Evolutionary conservation across 768 basidiomycete genomes (phyloP).

Genomic region (Antrodiella citrinella): DNA sequence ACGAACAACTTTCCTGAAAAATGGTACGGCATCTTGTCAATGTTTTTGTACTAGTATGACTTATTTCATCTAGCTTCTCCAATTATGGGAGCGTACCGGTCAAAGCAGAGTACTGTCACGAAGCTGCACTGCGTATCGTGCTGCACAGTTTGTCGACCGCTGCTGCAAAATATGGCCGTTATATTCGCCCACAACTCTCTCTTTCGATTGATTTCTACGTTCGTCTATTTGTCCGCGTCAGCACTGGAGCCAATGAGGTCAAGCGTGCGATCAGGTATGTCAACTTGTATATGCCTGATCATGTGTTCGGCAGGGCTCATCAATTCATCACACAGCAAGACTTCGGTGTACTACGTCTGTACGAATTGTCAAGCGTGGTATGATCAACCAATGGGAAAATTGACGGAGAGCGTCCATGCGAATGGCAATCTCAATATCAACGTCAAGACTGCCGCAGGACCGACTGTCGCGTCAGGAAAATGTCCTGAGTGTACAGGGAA

Average conservation of each 20-base stretch:
- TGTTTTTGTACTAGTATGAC: too few relatives aligned
- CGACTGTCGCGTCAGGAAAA: constrained; percentile 44
- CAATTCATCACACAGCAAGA: constrained; percentile 51
- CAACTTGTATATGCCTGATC: neutral
- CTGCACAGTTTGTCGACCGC: constrained; percentile 79
- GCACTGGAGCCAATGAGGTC: constrained; percentile 68
- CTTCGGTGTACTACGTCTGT: constrained; percentile 80
- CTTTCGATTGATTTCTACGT: constrained; percentile 98
- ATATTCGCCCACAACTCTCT: constrained; percentile 81
- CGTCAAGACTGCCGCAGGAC: constrained; percentile 70
- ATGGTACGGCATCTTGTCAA: too few relatives aligned
- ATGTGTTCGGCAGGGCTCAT: neutral
- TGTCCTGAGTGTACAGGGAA: constrained; percentile 79
- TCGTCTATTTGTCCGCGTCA: constrained; percentile 79
- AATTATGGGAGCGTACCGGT: constrained; percentile 91
- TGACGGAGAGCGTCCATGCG: constrained; percentile 51
- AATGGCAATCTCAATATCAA: constrained; percentile 50
- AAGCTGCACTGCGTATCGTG: constrained; percentile 89
- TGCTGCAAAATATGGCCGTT: constrained; percentile 87
- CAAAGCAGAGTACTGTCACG: constrained; percentile 93
- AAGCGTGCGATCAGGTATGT: constrained; percentile 75
- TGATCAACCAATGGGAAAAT: constrained; percentile 78
- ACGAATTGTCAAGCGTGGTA: constrained; percentile 74
- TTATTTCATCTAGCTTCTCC: constrained; percentile 59
- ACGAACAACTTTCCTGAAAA: constrained; percentile 95